Percentiles rank a stretch among this genome's conserved stretches.
Conservation (phyloP, 2,329 filamentous ascomycete genomes). For the Pleoardoris graminearum region DNA sequence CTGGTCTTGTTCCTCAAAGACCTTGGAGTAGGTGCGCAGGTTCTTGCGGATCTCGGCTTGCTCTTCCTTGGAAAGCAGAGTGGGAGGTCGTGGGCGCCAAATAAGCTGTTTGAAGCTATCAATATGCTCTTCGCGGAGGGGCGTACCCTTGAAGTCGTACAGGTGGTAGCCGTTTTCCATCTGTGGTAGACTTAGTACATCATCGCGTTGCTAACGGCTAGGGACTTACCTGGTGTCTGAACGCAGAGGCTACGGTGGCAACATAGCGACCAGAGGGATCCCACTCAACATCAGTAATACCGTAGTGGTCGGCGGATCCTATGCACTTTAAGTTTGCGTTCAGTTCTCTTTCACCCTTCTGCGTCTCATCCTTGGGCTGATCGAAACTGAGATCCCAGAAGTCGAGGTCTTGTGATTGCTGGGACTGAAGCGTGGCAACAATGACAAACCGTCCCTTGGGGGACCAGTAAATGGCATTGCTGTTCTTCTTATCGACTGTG, state of each 20-base stretch:
- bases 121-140: constrained; percentile 84
- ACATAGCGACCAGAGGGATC: constrained; percentile 95
- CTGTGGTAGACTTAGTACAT: constrained; percentile 52
- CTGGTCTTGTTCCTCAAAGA: constrained; percentile 93
- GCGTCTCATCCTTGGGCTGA: constrained; percentile 73
- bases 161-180: constrained; percentile 99
- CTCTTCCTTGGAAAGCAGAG: constrained; percentile 93
- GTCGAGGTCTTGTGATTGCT: constrained; percentile 92
- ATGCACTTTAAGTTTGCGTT: constrained; percentile 94
- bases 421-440: constrained; percentile 87
- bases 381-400: constrained; percentile 99
- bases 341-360: constrained; percentile 89
- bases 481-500: constrained; percentile 98
- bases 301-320: constrained; percentile 93
- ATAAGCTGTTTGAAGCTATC: constrained; percentile 98
- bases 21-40: constrained; percentile 90
- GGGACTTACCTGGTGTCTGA: constrained; percentile 88
- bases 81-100: constrained; percentile 89
- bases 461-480: constrained; percentile 99
- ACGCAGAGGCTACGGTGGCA: constrained; percentile 87
- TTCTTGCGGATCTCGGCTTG: constrained; percentile 98
- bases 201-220: constrained; percentile 33
- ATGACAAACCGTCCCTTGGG: constrained; percentile 94
- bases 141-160: constrained; percentile 92
- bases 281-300: constrained; percentile 97